Percentiles rank a stretch among this genome's conserved stretches.
Evolutionary conservation across 768 basidiomycete genomes (phyloP).

Genomic region (Myochromella boudieri): DNA sequence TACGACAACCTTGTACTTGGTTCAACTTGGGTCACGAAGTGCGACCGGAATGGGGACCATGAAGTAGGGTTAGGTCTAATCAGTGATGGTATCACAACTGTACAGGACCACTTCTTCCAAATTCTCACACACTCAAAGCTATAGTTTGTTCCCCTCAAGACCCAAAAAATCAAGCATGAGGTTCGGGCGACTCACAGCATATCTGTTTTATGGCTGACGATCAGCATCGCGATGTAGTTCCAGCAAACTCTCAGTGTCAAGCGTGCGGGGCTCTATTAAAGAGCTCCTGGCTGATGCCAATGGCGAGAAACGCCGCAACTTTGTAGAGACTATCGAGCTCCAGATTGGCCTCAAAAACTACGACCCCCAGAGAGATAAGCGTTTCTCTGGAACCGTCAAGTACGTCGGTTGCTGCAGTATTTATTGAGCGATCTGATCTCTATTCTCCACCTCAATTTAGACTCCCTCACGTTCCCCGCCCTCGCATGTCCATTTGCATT

Average conservation of each 20-base stretch:
- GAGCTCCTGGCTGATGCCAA: slow-evolving; percentile 82
- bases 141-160: slow-evolving; percentile 22
- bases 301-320: slow-evolving; percentile 91
- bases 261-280: slow-evolving; percentile 98
- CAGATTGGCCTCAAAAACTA: slow-evolving; percentile 99
- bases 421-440: background rate
- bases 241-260: slow-evolving; percentile 94
- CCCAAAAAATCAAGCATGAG: slow-evolving; percentile 23
- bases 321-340: slow-evolving; percentile 94
- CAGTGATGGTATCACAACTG: slow-evolving; percentile 24
- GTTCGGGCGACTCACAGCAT: slow-evolving; percentile 13
- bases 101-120: slow-evolving; percentile 25
- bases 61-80: slow-evolving; percentile 20
- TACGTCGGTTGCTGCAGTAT: slow-evolving; percentile 29
- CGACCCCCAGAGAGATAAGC: slow-evolving; percentile 99
- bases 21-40: background rate
- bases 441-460: slow-evolving; percentile 51
- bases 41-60: slow-evolving; percentile 11
- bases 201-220: background rate
- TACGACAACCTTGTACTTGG: background rate
- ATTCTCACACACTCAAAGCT: slow-evolving; percentile 10
- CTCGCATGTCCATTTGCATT: slow-evolving; percentile 99
- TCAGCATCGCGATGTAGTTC: slow-evolving; percentile 26
- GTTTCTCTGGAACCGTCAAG: slow-evolving; percentile 99
- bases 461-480: slow-evolving; percentile 95